Percentiles rank a stretch among this genome's conserved stretches.
Conservation (phyloP, 1,139 yeast genomes). For the Petasospora rhodanensis region DNA sequence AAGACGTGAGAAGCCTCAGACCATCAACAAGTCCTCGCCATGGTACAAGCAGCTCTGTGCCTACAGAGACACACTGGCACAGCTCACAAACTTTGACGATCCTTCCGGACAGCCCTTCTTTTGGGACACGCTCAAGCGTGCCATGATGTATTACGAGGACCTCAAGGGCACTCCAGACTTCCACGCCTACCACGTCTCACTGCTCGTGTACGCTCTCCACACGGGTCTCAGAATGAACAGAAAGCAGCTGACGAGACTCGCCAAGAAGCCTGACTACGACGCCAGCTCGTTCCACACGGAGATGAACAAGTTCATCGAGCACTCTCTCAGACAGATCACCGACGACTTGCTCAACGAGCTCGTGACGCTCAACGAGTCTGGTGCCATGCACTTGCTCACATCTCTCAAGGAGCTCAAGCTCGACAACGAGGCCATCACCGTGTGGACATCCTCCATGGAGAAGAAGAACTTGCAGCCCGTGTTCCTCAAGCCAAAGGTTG, state of each 20-base stretch:
- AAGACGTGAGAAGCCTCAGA: too few relatives aligned
- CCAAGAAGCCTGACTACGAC: constrained; percentile 51
- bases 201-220: constrained; percentile 42
- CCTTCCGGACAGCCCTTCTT: constrained; percentile 20
- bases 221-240: constrained; percentile 48
- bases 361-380: constrained; percentile 43
- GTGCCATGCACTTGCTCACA: constrained; percentile 53
- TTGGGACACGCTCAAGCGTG: constrained; percentile 43
- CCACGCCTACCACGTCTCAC: constrained; percentile 39
- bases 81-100: constrained; percentile 22
- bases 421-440: constrained; percentile 47
- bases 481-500: constrained; percentile 49
- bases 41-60: constrained; percentile 39
- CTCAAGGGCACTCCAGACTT: constrained; percentile 41
- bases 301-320: constrained; percentile 41
- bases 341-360: constrained; percentile 43
- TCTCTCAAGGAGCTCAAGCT: constrained; percentile 52
- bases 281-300: constrained; percentile 47
- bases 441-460: constrained; percentile 45
- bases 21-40: constrained; percentile 34
- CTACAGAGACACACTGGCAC: constrained; percentile 43
- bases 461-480: constrained; percentile 24
- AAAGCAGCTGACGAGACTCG: constrained; percentile 42
- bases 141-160: constrained; percentile 43
- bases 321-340: constrained; percentile 44